Conservation (phyloP, 768 basidiomycete species). For the Rhizopogon sp. region DNA sequence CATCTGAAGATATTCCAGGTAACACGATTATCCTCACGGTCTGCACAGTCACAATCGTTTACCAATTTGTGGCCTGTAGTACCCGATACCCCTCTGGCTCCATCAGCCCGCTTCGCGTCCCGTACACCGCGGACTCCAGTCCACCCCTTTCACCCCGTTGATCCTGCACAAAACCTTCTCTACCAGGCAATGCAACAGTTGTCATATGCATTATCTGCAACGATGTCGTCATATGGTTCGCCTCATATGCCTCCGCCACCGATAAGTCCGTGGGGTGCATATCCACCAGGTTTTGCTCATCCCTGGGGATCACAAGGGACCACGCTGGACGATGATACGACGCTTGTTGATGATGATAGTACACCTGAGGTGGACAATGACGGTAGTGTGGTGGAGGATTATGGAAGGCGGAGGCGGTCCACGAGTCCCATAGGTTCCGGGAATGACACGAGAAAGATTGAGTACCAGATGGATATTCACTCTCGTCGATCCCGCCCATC, state of each 20-base stretch:
- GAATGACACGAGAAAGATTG: constrained; percentile 9
- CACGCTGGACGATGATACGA: constrained; percentile 30
- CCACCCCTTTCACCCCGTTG: constrained; percentile 19
- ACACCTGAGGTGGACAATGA: constrained; percentile 5
- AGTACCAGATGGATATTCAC: constrained; percentile 1
- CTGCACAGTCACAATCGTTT: no score
- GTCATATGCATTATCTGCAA: constrained; percentile 32
- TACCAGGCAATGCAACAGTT: constrained; percentile 38
- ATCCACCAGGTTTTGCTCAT: constrained; percentile 14
- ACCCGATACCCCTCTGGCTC: no score
- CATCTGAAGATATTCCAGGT: no score
- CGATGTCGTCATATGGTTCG: constrained; percentile 20
- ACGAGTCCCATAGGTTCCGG: constrained; percentile 9
- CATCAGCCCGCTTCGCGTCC: neutral
- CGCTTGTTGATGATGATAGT: neutral
- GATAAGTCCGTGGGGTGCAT: constrained; percentile 4
- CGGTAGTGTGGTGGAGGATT: constrained; percentile 16
- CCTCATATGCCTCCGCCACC: neutral
- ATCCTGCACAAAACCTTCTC: constrained; percentile 29
- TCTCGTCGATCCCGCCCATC: neutral
- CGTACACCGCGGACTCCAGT: neutral
- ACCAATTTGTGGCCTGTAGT: no score
- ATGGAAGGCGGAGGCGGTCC: neutral
- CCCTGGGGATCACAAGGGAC: constrained; percentile 15
- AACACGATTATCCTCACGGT: no score